A percentile compares a stretch with the other conserved stretches of the same genome.
These are phyloP conservation scores for Naumovozyma dairenensis DNA, from an alignment of 805 yeast genomes.

Conservation along the genomic window DNA sequence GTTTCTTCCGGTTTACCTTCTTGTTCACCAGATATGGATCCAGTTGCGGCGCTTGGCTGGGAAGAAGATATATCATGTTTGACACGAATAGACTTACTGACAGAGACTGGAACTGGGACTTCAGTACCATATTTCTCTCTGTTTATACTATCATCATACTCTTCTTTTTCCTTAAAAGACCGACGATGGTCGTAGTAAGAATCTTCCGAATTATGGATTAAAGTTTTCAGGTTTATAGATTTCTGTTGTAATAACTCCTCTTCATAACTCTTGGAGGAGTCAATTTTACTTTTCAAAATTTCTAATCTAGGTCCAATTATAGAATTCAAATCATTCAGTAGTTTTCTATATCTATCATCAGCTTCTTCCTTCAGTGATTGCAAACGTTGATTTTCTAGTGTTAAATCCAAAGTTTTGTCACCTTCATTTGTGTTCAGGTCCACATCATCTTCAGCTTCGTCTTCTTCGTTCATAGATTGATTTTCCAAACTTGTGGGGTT, in stretches of 20 bases:
- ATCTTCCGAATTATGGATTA: conserved; percentile 17
- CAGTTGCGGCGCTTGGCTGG: not conserved
- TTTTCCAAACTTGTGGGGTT: conserved; percentile 3
- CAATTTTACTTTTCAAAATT: conserved; percentile 8
- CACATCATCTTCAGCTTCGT: conserved; percentile 11
- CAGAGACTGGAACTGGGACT: not conserved
- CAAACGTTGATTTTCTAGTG: conserved; percentile 9
- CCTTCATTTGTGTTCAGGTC: conserved; percentile 7
- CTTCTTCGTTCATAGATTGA: conserved; percentile 9
- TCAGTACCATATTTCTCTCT: conserved; percentile 7
- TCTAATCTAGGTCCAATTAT: conserved; percentile 15
- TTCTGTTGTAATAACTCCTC: conserved; percentile 7
- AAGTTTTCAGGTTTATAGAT: conserved; percentile 16
- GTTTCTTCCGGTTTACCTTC: not conserved
- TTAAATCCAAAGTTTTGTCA: conserved; percentile 1
- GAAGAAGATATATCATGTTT: not conserved
- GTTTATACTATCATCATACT: conserved; percentile 9
- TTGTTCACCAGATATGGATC: not conserved
- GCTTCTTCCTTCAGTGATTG: conserved; percentile 10
- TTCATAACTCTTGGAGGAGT: conserved; percentile 13
- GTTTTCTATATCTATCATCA: conserved; percentile 9
- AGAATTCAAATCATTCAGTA: conserved; percentile 10
- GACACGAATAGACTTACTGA: not conserved
- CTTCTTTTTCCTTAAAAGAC: conserved; percentile 18
- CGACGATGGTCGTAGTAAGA: conserved; percentile 22